Percentiles rank a stretch among this genome's conserved stretches.
Conservation (phyloP, 225 moss, liverwort and hornwort genomes). For the Bryum argenteum region DNA sequence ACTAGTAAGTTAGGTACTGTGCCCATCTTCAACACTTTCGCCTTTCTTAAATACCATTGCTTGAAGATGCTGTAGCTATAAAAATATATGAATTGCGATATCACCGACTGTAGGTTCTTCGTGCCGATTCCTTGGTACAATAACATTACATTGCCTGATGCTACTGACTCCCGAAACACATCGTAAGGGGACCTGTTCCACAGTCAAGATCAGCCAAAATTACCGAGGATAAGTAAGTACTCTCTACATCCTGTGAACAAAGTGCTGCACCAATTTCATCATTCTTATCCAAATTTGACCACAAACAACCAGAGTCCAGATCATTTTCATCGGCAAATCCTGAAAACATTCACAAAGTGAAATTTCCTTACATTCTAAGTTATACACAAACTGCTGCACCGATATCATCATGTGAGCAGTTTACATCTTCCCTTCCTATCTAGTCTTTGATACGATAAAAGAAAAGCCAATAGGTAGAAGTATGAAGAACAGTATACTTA, state of each 20-base stretch:
- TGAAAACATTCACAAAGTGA: too few relatives aligned
- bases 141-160: constrained; percentile 56
- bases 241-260: too few relatives aligned
- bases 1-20: constrained; percentile 84
- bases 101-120: constrained; percentile 88
- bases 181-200: constrained; percentile 74
- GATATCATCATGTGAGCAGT: not conserved
- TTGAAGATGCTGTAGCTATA: constrained; percentile 93
- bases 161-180: constrained; percentile 85
- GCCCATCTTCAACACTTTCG: constrained; percentile 71
- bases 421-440: not conserved
- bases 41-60: constrained; percentile 61
- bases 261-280: too few relatives aligned
- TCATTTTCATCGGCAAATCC: too few relatives aligned
- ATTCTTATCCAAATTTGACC: too few relatives aligned
- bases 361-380: not conserved
- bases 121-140: constrained; percentile 93
- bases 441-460: too few relatives aligned
- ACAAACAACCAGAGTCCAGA: too few relatives aligned
- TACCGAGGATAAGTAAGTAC: too few relatives aligned
- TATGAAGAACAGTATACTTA: too few relatives aligned
- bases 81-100: constrained; percentile 96
- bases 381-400: not conserved
- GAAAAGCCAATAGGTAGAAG: too few relatives aligned
- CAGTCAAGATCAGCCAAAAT: not conserved